Evolutionary conservation across 352 stramenopile genomes (phyloP).

Genomic region (Pythium scleroteichum): DNA sequence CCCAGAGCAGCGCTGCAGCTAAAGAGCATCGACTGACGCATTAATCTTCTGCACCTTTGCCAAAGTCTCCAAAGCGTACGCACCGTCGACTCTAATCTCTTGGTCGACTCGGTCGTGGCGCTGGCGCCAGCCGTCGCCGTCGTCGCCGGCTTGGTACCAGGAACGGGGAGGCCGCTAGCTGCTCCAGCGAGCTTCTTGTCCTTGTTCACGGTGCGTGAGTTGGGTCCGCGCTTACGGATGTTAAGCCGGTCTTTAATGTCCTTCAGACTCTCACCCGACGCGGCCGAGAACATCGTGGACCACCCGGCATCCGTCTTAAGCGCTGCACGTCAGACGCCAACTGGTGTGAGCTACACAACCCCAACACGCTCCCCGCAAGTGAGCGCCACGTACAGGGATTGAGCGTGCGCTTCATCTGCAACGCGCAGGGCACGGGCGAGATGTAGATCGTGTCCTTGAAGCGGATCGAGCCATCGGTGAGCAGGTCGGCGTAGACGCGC

Average conservation of each 20-base stretch:
- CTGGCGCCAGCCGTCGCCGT: background rate
- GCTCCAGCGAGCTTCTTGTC: constrained; percentile 44
- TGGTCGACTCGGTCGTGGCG: constrained; percentile 19
- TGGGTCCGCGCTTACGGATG: constrained; percentile 68
- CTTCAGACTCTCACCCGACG: constrained; percentile 70
- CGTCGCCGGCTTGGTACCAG: constrained; percentile 23
- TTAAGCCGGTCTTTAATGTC: constrained; percentile 79
- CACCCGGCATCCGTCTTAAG: constrained; percentile 80
- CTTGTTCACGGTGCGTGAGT: constrained; percentile 54
- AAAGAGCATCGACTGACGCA: background rate
- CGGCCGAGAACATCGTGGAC: constrained; percentile 75
- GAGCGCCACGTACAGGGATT: constrained; percentile 58
- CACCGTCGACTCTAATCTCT: constrained; percentile 28
- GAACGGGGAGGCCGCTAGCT: background rate
- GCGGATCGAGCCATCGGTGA: constrained; percentile 73
- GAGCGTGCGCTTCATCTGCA: constrained; percentile 83
- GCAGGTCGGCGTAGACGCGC: constrained; percentile 71
- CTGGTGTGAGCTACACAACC: too few relatives aligned
- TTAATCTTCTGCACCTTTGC: background rate
- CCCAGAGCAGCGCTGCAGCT: constrained; percentile 42
- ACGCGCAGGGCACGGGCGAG: constrained; percentile 62
- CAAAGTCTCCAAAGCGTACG: constrained; percentile 5
- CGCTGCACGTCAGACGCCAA: constrained; percentile 27
- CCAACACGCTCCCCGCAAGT: too few relatives aligned
- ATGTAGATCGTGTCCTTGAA: constrained; percentile 81